Conservation (phyloP, 2,329 filamentous ascomycete species). For the Stagonosporopsis chrysanthemi region DNA sequence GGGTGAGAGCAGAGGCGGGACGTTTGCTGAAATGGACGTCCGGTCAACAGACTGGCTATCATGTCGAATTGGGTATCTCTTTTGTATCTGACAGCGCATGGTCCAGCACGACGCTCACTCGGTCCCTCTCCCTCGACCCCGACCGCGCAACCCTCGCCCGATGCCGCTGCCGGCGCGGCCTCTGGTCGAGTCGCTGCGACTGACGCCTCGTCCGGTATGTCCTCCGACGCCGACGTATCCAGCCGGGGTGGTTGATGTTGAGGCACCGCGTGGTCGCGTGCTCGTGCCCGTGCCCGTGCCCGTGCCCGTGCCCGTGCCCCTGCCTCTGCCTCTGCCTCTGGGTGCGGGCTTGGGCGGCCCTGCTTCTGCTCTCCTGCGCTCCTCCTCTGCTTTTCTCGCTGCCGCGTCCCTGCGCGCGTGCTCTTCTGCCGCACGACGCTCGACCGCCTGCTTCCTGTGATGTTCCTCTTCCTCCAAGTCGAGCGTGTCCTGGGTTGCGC, state of each 20-base stretch:
- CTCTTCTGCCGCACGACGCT: conserved; percentile 78
- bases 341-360: conserved; percentile 58
- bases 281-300: too few relatives aligned
- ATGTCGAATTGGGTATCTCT: conserved; percentile 21
- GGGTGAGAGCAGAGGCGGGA: neutral
- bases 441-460: conserved; percentile 76
- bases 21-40: neutral
- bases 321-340: conserved; percentile 48
- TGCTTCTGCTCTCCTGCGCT: conserved; percentile 66
- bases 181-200: conserved; percentile 54
- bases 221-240: conserved; percentile 55
- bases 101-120: conserved; percentile 14
- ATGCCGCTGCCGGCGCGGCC: conserved; percentile 53
- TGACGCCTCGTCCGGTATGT: conserved; percentile 58
- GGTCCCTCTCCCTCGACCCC: conserved; percentile 35
- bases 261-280: conserved; percentile 41
- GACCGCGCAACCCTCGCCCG: conserved; percentile 51
- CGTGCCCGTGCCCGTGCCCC: too few relatives aligned
- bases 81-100: conserved; percentile 15
- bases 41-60: neutral
- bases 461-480: conserved; percentile 83
- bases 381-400: conserved; percentile 59
- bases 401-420: conserved; percentile 78
- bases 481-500: conserved; percentile 83
- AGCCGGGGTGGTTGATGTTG: conserved; percentile 41